Base-by-base conservation (phyloP, 169 alveolate genomes). In the Plasmodium vivax region DNA sequence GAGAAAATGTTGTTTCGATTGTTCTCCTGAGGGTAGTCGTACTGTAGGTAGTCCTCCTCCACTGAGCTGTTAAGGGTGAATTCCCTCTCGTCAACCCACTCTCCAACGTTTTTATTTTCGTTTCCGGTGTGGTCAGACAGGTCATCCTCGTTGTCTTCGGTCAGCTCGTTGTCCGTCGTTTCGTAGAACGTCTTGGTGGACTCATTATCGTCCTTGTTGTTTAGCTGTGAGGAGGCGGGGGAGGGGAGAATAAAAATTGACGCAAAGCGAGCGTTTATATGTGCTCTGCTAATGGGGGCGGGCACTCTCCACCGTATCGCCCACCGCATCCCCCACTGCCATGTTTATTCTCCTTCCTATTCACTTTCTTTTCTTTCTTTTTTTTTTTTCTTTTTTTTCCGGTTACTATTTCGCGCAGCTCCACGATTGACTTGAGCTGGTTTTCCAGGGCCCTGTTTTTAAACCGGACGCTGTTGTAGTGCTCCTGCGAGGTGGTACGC, bases 81-180 rank as follows among this genome's bases (percentile, higher is more conserved):
- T 38, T 32, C 51, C 36, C 6, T 62, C 77, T 73, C 51, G 4
- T 85, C 34, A 12, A 27, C 16, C 23, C 58, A 73, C 36, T 23
- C 73, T 9, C 45, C 77, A 85, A 45, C 23, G 27, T 38, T 77
- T 10, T 88, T 88, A 12, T 80, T 77, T 3, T 58, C 73, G 27
- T 58, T n/a, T 45, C 54, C 82, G 2, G 43, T 51, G 27, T 85
- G 7, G 27, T 23, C 45, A 7, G 83, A 79, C 12, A 27, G 19
- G 8, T n/a, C 30, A 38, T 38, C 62, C 7, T 58, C 87, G 47
- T 62, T 62, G 19, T 79, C 88, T 56, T 88, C 94, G 3, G 91
- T 88, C 58, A 88, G n/a, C 34, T 88, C 94, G 45, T 88, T 88
- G 54, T 88, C 90, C 54, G 94, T 88, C n/a, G 94, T 88, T 58